Conservation (phyloP, 495 filamentous ascomycete species). For the Neurospora cerealis region DNA sequence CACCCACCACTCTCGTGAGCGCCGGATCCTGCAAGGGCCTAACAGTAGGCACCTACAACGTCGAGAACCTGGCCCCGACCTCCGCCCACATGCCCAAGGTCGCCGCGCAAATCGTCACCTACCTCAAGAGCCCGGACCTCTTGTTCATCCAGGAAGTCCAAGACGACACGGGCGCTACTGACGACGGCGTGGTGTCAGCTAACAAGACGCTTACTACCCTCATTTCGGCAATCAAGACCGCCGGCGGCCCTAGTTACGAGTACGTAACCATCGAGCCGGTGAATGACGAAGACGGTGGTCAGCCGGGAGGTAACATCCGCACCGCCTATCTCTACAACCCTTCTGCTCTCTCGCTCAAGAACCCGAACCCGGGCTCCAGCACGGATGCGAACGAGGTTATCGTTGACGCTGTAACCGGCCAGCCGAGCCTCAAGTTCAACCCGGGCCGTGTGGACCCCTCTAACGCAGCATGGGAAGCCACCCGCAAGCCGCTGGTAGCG, state of each 20-base stretch:
- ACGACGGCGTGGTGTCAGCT: slow-evolving; percentile 39
- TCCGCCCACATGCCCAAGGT: slow-evolving; percentile 35
- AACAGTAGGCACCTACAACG: slow-evolving; percentile 50
- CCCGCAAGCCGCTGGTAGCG: slow-evolving; percentile 49
- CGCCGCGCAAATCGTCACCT: slow-evolving; percentile 45
- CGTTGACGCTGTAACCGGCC: slow-evolving; percentile 21
- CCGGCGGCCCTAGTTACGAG: slow-evolving; percentile 31
- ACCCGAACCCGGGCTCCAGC: slow-evolving; percentile 34
- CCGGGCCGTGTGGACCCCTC: slow-evolving; percentile 48
- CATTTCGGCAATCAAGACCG: slow-evolving; percentile 31
- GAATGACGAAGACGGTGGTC: slow-evolving; percentile 43
- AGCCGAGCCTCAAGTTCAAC: slow-evolving; percentile 40
- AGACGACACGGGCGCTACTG: slow-evolving; percentile 43
- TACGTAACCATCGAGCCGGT: slow-evolving; percentile 41
- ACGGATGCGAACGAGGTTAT: slow-evolving; percentile 38
- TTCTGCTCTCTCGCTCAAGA: slow-evolving; percentile 33
- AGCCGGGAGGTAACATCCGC: slow-evolving; percentile 56
- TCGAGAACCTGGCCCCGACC: slow-evolving; percentile 46
- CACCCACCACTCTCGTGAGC: slow-evolving; percentile 34
- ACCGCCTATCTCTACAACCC: slow-evolving; percentile 51
- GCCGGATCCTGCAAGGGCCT: slow-evolving; percentile 38
- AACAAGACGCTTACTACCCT: slow-evolving; percentile 37
- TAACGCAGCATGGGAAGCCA: slow-evolving; percentile 41
- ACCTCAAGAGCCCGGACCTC: slow-evolving; percentile 42
- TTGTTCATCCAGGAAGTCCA: slow-evolving; percentile 54